These are phyloP conservation scores for Zopfia rhizophila DNA, from an alignment of 2,329 filamentous ascomycete species.

Conservation along the genomic window DNA sequence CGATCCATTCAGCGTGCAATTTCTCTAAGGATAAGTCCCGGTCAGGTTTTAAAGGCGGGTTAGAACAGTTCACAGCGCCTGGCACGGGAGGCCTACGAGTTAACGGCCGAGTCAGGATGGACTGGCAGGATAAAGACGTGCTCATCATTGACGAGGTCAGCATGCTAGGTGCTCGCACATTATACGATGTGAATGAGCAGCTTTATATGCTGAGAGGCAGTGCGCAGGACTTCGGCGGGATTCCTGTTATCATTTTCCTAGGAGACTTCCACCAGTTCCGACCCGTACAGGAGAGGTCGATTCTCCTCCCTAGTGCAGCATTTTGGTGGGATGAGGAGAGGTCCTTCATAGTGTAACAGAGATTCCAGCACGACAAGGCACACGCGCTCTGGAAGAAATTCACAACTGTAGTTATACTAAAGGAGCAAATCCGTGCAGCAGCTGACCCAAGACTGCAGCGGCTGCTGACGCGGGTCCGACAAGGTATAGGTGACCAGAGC, in stretches of 20 bases:
- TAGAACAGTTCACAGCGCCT: no score
- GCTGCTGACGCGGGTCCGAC: slow-evolving; percentile 2
- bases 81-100: neutral
- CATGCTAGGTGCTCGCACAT: neutral
- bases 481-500: slow-evolving; percentile 4
- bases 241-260: slow-evolving; percentile 6
- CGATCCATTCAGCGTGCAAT: slow-evolving; percentile 9
- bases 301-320: slow-evolving; percentile 7
- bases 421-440: neutral
- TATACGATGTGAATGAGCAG: slow-evolving; percentile 9
- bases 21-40: slow-evolving; percentile 3
- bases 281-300: slow-evolving; percentile 5
- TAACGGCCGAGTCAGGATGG: slow-evolving; percentile 5
- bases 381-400: slow-evolving; percentile 13
- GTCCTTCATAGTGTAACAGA: slow-evolving; percentile 6
- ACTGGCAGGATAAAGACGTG: slow-evolving; percentile 9
- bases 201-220: neutral
- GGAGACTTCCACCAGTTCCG: slow-evolving; percentile 11
- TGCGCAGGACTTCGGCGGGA: slow-evolving; percentile 7
- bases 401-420: slow-evolving; percentile 9
- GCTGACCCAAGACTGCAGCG: neutral
- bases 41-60: neutral
- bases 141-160: slow-evolving; percentile 8
- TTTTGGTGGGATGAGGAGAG: slow-evolving; percentile 4
- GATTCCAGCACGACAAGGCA: slow-evolving; percentile 13